Conservation (phyloP, 2,329 filamentous ascomycete species). For the Cylindrodendrum hubeiense region DNA sequence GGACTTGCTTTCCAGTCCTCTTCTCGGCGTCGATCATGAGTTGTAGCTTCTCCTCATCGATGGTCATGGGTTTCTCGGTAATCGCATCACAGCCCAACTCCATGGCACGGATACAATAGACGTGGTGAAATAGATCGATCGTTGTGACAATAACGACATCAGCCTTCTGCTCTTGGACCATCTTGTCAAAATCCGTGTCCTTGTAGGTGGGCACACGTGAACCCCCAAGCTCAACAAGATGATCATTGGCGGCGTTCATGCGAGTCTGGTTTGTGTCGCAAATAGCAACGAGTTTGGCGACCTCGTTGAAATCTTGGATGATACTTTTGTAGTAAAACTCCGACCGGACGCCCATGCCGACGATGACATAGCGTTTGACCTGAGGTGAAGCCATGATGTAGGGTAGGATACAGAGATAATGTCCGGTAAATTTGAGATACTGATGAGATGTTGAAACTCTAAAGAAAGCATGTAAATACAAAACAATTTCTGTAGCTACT, state of each 20-base stretch:
- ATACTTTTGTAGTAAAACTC: constrained; percentile 72
- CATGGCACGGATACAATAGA: constrained; percentile 70
- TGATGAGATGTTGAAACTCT: too few relatives aligned
- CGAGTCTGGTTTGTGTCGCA: constrained; percentile 73
- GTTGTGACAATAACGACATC: constrained; percentile 74
- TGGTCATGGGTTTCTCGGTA: constrained; percentile 75
- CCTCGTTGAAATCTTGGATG: constrained; percentile 60
- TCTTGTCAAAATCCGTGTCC: constrained; percentile 67
- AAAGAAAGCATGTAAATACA: too few relatives aligned
- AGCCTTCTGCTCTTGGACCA: constrained; percentile 67
- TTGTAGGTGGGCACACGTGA: constrained; percentile 64
- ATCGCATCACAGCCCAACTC: constrained; percentile 71
- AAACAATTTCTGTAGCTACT: too few relatives aligned
- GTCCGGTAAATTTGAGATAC: background rate
- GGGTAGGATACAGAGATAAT: background rate
- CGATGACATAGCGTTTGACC: constrained; percentile 63
- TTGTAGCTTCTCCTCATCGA: constrained; percentile 65
- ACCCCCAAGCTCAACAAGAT: constrained; percentile 61
- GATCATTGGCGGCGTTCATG: constrained; percentile 66
- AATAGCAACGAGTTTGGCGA: constrained; percentile 66
- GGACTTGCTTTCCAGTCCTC: constrained; percentile 56
- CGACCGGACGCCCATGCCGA: constrained; percentile 69
- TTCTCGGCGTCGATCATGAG: constrained; percentile 56
- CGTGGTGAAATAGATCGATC: constrained; percentile 71
- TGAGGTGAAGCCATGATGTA: constrained; percentile 9